Evolutionary conservation across 1,284 basidiomycete genomes (phyloP), one percentile per base, ranked within the genome.

Genomic region (Heterobasidion parviporum): DNA sequence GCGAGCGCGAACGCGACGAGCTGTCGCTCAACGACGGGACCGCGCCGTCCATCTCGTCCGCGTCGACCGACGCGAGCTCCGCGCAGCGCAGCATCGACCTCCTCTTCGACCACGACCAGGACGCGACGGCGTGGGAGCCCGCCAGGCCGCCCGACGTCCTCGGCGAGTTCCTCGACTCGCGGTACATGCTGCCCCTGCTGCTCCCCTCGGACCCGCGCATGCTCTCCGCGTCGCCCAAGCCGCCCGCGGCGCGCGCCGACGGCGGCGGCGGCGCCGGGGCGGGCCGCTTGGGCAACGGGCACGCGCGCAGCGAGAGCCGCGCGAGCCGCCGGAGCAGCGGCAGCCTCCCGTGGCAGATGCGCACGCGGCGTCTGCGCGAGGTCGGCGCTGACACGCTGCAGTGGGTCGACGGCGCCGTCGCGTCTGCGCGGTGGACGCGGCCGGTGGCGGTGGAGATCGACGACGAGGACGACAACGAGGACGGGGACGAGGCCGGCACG

Each of bases 151-250:
- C 92, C 0, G 88, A 91, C 65, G 86, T 85, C 18, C 76, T 94
- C 3, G 92, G 92, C 50, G 94, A 97, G 69, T 73, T 95, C 16
- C 74, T 97, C 56, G 94, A 98, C 68, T 92, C 90, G 20, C 80
- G 94, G 57, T 83, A 91, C 68, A 98, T 98, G 93, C 80, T 98
- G 12, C 93, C 92, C 0, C 78, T 98, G 52, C 76, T 86, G 15
- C 81, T 97, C 50, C 94, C 94, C 3, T 83, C 83, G 3, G 83
- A 92, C 63, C 85, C 88, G 34, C 80, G 81, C 32, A 79, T 89
- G 65, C 77, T 98, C 12, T 81, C 87, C 16, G 93, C 92, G 4
- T 71, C 80, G 10, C 83, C 87, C 52, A 80, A 75, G 62, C 69
- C 67, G 36, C 57, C 71, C 15, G 62, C 72, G 14, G 61, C 70